A percentile compares a stretch with the other conserved stretches of the same genome.
These are phyloP conservation scores for Suhomyces choctaworum DNA, from an alignment of 1,139 yeast genomes.

Conservation along the genomic window DNA sequence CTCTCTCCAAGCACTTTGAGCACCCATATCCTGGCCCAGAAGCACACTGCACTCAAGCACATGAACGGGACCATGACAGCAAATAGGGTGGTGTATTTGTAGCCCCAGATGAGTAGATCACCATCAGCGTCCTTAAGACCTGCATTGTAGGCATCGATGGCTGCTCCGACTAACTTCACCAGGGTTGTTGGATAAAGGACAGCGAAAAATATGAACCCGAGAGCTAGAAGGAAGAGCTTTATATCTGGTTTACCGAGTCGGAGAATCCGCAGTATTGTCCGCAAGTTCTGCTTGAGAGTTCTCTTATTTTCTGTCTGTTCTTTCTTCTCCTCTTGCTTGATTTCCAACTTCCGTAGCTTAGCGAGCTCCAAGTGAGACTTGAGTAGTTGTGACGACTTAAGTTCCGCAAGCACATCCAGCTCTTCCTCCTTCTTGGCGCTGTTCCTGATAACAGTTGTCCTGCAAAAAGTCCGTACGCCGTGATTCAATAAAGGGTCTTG, in stretches of 20 bases:
- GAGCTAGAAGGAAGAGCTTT: conserved; percentile 39
- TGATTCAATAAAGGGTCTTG: conserved; percentile 1
- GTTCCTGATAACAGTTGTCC: conserved; percentile 2
- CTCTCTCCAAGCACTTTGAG: conserved; percentile 41
- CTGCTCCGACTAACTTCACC: conserved; percentile 49
- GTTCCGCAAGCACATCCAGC: conserved; percentile 10
- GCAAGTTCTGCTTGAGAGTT: conserved; percentile 35
- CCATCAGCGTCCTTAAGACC: conserved; percentile 42
- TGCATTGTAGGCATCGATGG: conserved; percentile 46
- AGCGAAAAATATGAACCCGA: conserved; percentile 47
- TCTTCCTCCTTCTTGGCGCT: conserved; percentile 7
- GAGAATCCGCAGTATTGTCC: conserved; percentile 39
- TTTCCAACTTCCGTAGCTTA: conserved; percentile 26
- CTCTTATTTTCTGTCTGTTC: conserved; percentile 27
- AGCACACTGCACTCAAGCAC: conserved; percentile 45
- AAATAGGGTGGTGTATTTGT: conserved; percentile 43
- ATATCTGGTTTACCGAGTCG: conserved; percentile 44
- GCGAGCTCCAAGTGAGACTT: conserved; percentile 34
- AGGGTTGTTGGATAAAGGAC: conserved; percentile 49
- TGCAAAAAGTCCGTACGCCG: conserved; percentile 1
- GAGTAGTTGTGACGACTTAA: conserved; percentile 24
- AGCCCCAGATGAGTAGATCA: conserved; percentile 47
- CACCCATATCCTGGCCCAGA: conserved; percentile 53
- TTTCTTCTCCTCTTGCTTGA: conserved; percentile 37
- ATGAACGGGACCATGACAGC: conserved; percentile 49